Evolutionary conservation across 1,284 basidiomycete genomes (phyloP).

Genomic region (Sphaerobolus stellatus): DNA sequence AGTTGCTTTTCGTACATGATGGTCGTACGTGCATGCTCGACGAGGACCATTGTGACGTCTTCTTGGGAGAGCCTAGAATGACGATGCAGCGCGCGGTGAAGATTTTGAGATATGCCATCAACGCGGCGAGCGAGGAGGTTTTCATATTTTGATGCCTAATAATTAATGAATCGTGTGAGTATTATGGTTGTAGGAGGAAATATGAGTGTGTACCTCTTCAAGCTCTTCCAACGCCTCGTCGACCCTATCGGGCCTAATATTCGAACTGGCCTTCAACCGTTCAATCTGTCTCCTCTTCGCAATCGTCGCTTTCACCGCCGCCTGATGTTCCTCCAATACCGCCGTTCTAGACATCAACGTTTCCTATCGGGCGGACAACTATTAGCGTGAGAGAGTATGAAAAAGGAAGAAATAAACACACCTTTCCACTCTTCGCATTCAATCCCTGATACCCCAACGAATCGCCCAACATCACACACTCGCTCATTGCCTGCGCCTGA

Average conservation of each 20-base stretch:
- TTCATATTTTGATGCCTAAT: slow-evolving; percentile 84
- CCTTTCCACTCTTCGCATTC: slow-evolving; percentile 90
- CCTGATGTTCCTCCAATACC: slow-evolving; percentile 89
- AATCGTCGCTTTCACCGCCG: slow-evolving; percentile 87
- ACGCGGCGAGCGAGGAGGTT: slow-evolving; percentile 77
- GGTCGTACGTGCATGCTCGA: slow-evolving; percentile 87
- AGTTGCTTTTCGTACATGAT: slow-evolving; percentile 89
- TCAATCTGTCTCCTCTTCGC: slow-evolving; percentile 89
- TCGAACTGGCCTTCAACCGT: slow-evolving; percentile 83
- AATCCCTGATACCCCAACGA: slow-evolving; percentile 90
- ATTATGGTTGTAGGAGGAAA: background rate
- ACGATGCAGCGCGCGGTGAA: slow-evolving; percentile 78
- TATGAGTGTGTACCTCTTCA: slow-evolving; percentile 67
- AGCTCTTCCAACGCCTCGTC: slow-evolving; percentile 93
- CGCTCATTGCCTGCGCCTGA: slow-evolving; percentile 84
- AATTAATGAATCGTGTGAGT: slow-evolving; percentile 16
- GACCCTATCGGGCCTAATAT: slow-evolving; percentile 81
- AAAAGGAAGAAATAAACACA: slow-evolving; percentile 18
- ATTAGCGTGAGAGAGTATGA: background rate
- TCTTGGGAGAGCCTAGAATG: slow-evolving; percentile 86
- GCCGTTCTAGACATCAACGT: slow-evolving; percentile 83
- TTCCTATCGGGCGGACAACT: slow-evolving; percentile 43
- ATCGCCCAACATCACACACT: slow-evolving; percentile 90
- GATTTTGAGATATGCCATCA: slow-evolving; percentile 86
- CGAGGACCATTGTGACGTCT: slow-evolving; percentile 81